Evolutionary conservation across 2,329 filamentous ascomycete genomes (phyloP), one percentile per base, ranked within the genome.

Genomic region (Escovopsis weberi): DNA sequence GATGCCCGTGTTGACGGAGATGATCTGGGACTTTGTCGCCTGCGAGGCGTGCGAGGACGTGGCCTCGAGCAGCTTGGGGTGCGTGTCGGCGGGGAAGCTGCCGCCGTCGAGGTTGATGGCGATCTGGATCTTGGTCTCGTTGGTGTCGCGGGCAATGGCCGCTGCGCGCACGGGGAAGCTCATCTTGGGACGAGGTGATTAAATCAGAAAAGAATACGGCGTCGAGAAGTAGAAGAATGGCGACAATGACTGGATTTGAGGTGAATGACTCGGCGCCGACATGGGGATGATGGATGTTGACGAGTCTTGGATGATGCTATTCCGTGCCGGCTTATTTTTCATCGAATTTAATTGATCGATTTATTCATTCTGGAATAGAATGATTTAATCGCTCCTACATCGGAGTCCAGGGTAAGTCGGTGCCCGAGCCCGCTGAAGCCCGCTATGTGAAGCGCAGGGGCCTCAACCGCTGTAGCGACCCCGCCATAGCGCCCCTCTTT

Each of bases 61-160:
- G 18, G 51, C 54, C 12, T 70, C 64, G 49, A 69, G 63, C 46
- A 78, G 67, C 48, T 65, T 69, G 42, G 68, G 56, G 56, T 82
- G 74, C 43, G 75, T 75, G 34, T 81, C 72, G 12, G 75, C 69
- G 26, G 82, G 78, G 59, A 85, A 82, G 36, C 70, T 71, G 55
- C 89, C 91, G 59, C 91, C 91, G 64, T 98, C 91, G 47, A 98
- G 75, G 66, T 91, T 94, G 53, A 98, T 73, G 34, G 85, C 85
- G 49, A 96, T 73, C 59, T 91, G 80, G 63, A 98, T 94, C 61
- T 93, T 94, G 59, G 91, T 98, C 70, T 98, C 91, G 68, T 96
- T 96, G 57, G 91, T 98, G 64, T 89, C 82, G 60, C 91, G 86
- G 50, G 82, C 79, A 53, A 96, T 68, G 43, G 80, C 76, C 40